phyloP scores from a whole-genome alignment of 2,329 filamentous ascomycete species.

The Colletotrichum sp. region DNA sequence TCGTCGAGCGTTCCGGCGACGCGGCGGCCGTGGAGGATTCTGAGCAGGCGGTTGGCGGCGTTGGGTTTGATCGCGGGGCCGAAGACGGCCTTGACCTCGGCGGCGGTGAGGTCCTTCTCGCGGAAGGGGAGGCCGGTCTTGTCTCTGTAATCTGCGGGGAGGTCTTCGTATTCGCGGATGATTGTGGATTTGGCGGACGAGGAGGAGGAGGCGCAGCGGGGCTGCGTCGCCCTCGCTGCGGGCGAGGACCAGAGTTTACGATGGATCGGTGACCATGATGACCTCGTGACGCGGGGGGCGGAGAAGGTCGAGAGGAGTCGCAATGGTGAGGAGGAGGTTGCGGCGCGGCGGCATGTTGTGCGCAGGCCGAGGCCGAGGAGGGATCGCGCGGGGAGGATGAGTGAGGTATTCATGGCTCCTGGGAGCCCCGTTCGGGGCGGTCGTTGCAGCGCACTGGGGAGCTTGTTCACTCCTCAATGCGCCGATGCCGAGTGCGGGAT shows the following conservation, averaged over 20 bases:
- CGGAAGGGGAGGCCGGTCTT: conserved; percentile 59
- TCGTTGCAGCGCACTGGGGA: conserved; percentile 10
- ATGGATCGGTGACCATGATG: background rate
- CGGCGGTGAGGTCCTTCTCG: conserved; percentile 50
- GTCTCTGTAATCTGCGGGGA: conserved; percentile 64
- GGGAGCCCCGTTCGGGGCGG: background rate
- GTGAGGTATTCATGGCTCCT: conserved; percentile 21
- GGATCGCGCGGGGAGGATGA: conserved; percentile 16
- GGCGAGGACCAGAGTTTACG: conserved; percentile 4
- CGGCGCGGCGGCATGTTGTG: background rate
- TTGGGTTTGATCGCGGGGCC: conserved; percentile 48
- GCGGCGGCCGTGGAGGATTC: conserved; percentile 66
- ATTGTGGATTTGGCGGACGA: conserved; percentile 27
- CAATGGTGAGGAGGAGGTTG: background rate
- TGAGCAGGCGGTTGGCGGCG: conserved; percentile 58
- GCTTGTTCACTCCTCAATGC: conserved; percentile 11
- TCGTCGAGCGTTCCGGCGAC: conserved; percentile 70
- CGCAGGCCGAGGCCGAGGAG: conserved; percentile 16
- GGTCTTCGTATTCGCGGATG: conserved; percentile 59
- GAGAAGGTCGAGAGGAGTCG: conserved; percentile 9
- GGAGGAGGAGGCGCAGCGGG: background rate
- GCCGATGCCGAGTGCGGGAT: background rate
- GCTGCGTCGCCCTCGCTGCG: background rate
- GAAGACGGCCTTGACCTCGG: conserved; percentile 55
- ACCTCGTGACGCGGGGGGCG: background rate